Evolutionary conservation across 306 rosid species (phyloP).

Genomic region (Rosa multiflora): DNA sequence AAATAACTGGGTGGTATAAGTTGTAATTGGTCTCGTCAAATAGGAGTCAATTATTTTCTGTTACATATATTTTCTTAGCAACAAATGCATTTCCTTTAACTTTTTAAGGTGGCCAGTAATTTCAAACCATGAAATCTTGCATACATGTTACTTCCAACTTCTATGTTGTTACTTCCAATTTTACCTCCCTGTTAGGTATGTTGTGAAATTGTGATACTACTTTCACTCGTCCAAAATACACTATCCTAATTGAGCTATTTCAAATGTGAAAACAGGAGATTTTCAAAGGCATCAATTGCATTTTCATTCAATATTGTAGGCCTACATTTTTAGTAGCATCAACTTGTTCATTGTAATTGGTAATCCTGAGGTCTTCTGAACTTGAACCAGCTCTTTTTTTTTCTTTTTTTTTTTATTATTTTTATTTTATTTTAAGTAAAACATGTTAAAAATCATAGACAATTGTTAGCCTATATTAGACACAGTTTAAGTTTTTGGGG

Average conservation of each 20-base stretch:
- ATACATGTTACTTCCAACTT: background rate
- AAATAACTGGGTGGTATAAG: background rate
- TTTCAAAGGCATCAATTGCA: background rate
- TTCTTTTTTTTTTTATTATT: too few relatives aligned
- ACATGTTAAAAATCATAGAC: too few relatives aligned
- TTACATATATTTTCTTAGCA: background rate
- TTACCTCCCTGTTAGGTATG: background rate
- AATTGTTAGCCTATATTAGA: too few relatives aligned
- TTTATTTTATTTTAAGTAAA: too few relatives aligned
- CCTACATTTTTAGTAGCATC: too few relatives aligned
- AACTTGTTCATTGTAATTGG: too few relatives aligned
- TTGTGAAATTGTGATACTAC: background rate
- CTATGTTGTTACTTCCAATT: too few relatives aligned
- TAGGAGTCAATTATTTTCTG: background rate
- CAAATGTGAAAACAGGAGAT: background rate
- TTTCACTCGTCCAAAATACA: background rate
- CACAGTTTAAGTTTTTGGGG: too few relatives aligned
- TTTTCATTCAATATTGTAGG: too few relatives aligned
- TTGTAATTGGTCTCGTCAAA: background rate
- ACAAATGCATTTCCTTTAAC: background rate
- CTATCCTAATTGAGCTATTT: background rate
- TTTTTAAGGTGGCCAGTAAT: background rate
- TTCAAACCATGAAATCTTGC: background rate
- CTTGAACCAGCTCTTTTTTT: too few relatives aligned
- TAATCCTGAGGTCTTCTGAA: too few relatives aligned